These are phyloP conservation scores for Diutina scorzettiae DNA, from an alignment of 1,139 yeast species.

Conservation along the genomic window DNA sequence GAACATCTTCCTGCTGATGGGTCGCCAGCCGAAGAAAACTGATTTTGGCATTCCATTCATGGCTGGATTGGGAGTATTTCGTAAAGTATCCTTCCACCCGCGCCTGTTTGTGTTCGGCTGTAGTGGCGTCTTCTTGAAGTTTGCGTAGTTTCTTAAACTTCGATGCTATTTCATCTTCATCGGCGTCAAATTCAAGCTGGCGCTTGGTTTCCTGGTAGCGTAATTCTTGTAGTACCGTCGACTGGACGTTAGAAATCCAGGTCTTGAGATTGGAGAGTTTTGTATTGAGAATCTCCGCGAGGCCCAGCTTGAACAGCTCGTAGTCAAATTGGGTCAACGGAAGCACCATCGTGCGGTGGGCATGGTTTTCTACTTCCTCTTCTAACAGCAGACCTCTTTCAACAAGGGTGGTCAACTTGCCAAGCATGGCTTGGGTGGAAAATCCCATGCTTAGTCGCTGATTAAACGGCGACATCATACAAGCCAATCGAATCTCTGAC, in stretches of 20 bases:
- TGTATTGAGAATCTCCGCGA: constrained; percentile 19
- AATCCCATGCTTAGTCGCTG: background rate
- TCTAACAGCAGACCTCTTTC: background rate
- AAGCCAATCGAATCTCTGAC: background rate
- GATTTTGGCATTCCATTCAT: background rate
- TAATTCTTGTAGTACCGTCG: constrained; percentile 15
- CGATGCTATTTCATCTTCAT: constrained; percentile 35
- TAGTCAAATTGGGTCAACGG: background rate
- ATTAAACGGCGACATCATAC: background rate
- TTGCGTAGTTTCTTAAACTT: constrained; percentile 35
- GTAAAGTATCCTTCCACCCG: constrained; percentile 19
- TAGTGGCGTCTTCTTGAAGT: constrained; percentile 36
- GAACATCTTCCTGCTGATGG: background rate
- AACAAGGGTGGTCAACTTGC: background rate
- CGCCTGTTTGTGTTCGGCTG: constrained; percentile 34
- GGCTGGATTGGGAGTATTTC: background rate
- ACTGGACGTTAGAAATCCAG: background rate
- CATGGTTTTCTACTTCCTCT: background rate
- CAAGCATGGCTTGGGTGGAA: constrained; percentile 3
- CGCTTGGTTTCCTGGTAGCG: constrained; percentile 35
- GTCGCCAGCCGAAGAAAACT: background rate
- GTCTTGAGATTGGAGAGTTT: constrained; percentile 24
- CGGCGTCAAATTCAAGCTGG: constrained; percentile 39
- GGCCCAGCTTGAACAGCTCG: constrained; percentile 3
- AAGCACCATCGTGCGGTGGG: background rate